Evolutionary conservation across 2,329 filamentous ascomycete genomes (phyloP), one percentile per base, ranked within the genome.

Genomic region (Paramyrothecium sp.): DNA sequence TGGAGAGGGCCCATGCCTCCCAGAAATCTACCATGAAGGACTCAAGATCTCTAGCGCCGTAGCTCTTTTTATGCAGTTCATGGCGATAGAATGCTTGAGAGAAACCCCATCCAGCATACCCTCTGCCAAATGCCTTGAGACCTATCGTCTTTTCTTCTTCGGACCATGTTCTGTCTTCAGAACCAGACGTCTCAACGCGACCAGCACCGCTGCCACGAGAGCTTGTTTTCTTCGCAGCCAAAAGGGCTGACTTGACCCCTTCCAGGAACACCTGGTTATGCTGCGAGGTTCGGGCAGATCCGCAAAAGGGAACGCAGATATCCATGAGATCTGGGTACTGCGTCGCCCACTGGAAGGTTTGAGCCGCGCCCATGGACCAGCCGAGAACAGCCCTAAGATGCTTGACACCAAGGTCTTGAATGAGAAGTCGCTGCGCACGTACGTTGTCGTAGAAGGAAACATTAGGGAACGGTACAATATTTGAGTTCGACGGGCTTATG

Each of bases 81-180:
- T 91, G 78, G 1, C 90, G 81, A 65, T 94, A 94, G 66, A 93
- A 94, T 0, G 89, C 81, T 65, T 93, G 90, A 54, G 86, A 89
- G 65, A 94, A 90, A 0, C 91, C 90, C 90, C 86, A 95, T 1
- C 90, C 90, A 1, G 90, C 89, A 71, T 95, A 95, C 0, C 87
- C 90, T 49, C 89, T 80, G 0, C 83, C 89, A 56, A 94, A 83
- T 0, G 90, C 90, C 65, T 88, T 92, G 46, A 94, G 67, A 56
- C 80, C 68, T 26, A 66, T 52, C 61, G 65, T 30, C 65, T 73
- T 66, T 64, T 74, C 65, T 76, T 62, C 77, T 71, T 75, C 87
- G 3, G 67, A 66, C 73, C 73, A 75, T 3, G 47, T 46, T 3
- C 60, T 58, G 23, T 62, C 33, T 48, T 61, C 17, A 49, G 60